phyloP scores from a whole-genome alignment of 495 filamentous ascomycete species.

The Xylaria castorea region DNA sequence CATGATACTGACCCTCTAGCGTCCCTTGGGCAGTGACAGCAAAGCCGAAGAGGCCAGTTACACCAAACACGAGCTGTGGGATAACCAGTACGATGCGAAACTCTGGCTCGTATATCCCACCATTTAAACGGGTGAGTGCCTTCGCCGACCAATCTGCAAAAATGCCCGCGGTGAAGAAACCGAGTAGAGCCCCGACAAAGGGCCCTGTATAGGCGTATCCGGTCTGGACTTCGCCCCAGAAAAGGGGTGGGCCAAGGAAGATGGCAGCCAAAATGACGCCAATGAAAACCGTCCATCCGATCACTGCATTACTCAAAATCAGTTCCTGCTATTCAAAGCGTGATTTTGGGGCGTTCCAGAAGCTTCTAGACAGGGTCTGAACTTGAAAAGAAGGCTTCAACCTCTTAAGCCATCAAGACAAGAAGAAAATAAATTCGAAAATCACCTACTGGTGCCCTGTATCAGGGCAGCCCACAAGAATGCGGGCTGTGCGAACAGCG shows the following conservation, averaged over 20 bases:
- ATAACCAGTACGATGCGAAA: slow-evolving; percentile 84
- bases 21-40: slow-evolving; percentile 69
- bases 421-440: neutral
- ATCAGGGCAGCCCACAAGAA: slow-evolving; percentile 90
- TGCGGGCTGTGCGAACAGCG: slow-evolving; percentile 78
- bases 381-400: neutral
- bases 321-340: neutral
- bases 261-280: slow-evolving; percentile 85
- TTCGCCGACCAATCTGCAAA: slow-evolving; percentile 76
- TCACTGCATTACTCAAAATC: slow-evolving; percentile 51
- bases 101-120: slow-evolving; percentile 88
- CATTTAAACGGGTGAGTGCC: slow-evolving; percentile 73
- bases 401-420: neutral
- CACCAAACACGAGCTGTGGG: slow-evolving; percentile 78
- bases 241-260: slow-evolving; percentile 79
- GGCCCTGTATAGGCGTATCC: slow-evolving; percentile 90
- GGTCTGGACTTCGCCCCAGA: slow-evolving; percentile 79
- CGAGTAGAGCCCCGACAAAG: slow-evolving; percentile 82
- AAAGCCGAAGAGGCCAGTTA: slow-evolving; percentile 83
- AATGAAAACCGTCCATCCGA: slow-evolving; percentile 95
- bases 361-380: neutral
- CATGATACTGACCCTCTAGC: slow-evolving; percentile 58
- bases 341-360: neutral
- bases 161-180: slow-evolving; percentile 75
- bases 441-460: slow-evolving; percentile 67